phyloP scores from a whole-genome alignment of 2,329 filamentous ascomycete species.

The Blastomyces gilchristii region DNA sequence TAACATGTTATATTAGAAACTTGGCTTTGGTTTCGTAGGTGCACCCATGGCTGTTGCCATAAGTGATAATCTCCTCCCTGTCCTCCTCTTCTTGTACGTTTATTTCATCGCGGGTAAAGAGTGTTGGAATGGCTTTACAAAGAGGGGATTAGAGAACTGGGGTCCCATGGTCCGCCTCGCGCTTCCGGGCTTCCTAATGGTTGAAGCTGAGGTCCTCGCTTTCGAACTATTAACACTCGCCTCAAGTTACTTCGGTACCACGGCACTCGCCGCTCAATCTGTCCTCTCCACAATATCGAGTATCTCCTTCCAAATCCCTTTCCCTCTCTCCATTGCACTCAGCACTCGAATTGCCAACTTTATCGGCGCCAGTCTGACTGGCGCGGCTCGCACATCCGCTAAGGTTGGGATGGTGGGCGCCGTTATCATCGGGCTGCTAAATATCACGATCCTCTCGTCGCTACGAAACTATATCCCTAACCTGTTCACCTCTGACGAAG shows the following conservation, averaged over 20 bases:
- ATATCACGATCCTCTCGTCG: constrained; percentile 57
- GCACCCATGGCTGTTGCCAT: constrained; percentile 68
- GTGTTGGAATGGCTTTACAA: constrained; percentile 74
- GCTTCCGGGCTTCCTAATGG: constrained; percentile 83
- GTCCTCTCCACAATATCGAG: constrained; percentile 68
- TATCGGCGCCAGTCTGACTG: constrained; percentile 74
- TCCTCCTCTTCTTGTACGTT: constrained; percentile 65
- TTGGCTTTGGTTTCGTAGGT: constrained; percentile 61
- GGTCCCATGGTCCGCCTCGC: constrained; percentile 76
- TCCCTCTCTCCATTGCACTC: constrained; percentile 78
- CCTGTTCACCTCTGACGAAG: constrained; percentile 64
- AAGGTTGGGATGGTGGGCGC: constrained; percentile 62
- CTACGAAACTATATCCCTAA: constrained; percentile 64
- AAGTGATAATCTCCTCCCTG: constrained; percentile 63
- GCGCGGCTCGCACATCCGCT: constrained; percentile 70
- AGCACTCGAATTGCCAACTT: constrained; percentile 85
- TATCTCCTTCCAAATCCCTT: constrained; percentile 83
- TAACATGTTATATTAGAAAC: constrained; percentile 27
- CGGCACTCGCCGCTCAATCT: constrained; percentile 76
- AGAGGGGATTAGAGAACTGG: constrained; percentile 63
- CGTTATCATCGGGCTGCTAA: constrained; percentile 64
- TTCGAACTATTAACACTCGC: constrained; percentile 87
- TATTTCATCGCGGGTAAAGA: constrained; percentile 59
- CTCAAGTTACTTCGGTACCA: constrained; percentile 66
- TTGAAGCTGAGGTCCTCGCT: constrained; percentile 83